A percentile compares a stretch with the other conserved stretches of the same genome.
phyloP scores from a whole-genome alignment of 2,329 filamentous ascomycete genomes.

The Fusarium vanettenii region DNA sequence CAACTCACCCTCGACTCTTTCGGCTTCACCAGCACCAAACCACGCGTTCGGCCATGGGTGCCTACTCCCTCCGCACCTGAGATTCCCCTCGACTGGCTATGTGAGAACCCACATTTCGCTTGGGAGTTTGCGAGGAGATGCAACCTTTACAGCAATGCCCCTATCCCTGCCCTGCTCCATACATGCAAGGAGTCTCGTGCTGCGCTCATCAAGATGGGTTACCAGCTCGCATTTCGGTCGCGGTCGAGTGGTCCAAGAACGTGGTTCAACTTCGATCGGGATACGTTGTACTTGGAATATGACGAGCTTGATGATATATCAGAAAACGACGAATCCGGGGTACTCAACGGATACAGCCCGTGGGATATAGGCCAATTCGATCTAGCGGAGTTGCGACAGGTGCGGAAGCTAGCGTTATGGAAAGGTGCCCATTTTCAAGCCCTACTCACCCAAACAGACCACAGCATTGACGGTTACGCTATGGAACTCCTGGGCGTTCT shows the following conservation, averaged over 20 bases:
- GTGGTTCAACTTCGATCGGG: not conserved
- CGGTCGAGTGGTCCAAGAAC: not conserved
- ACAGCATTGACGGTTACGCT: not conserved
- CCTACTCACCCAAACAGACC: too few relatives aligned
- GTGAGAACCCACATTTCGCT: fast-evolving
- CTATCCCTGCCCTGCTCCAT: not conserved
- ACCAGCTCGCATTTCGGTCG: not conserved
- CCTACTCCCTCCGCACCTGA: not conserved
- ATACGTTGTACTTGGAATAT: not conserved
- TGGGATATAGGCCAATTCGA: not conserved
- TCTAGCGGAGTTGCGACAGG: not conserved
- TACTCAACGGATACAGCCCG: not conserved
- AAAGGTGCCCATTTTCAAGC: not conserved
- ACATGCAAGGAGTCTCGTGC: not conserved
- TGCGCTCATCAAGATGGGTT: not conserved
- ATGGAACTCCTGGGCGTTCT: not conserved
- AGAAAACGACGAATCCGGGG: not conserved
- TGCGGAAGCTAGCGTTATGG: not conserved
- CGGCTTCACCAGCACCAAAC: not conserved
- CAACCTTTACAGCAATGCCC: not conserved
- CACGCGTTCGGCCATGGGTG: not conserved
- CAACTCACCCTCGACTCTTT: not conserved
- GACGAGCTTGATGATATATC: not conserved
- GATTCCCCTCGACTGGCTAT: not conserved
- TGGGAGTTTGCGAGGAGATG: not conserved